Conservation (phyloP, 495 filamentous ascomycete species). For the Neurospora africana region DNA sequence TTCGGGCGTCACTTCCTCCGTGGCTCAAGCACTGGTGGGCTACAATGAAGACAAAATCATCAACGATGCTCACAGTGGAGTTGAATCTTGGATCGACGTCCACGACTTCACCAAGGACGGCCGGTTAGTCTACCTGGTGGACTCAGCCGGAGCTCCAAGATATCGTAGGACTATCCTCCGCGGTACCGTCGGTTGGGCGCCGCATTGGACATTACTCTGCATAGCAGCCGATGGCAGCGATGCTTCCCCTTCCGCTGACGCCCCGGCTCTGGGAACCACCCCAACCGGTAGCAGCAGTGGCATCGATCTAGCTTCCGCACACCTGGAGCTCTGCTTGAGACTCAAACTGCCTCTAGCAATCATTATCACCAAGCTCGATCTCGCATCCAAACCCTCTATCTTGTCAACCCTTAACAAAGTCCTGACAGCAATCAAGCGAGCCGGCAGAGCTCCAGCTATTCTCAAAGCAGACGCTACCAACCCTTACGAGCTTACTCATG, state of each 20-base stretch:
- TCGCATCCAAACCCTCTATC: conserved; percentile 63
- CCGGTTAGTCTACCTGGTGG: conserved; percentile 75
- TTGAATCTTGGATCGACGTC: conserved; percentile 90
- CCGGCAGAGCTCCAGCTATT: conserved; percentile 61
- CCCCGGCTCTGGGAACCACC: conserved; percentile 17
- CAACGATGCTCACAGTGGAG: conserved; percentile 78
- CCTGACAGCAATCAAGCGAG: conserved; percentile 65
- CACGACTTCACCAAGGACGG: conserved; percentile 63
- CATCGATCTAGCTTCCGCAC: conserved; percentile 61
- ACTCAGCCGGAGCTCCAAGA: conserved; percentile 81
- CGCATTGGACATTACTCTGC: conserved; percentile 85
- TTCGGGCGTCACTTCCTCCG: conserved; percentile 84
- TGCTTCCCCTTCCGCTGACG: conserved; percentile 22
- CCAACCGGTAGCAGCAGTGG: conserved; percentile 15
- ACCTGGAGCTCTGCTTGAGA: conserved; percentile 79
- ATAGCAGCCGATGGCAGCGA: conserved; percentile 70
- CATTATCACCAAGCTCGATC: conserved; percentile 81
- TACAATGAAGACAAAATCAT: conserved; percentile 61
- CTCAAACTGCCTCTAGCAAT: conserved; percentile 65
- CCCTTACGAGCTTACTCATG: conserved; percentile 21
- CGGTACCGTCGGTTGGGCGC: conserved; percentile 88
- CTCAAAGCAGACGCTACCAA: conserved; percentile 39
- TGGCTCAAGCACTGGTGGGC: conserved; percentile 85
- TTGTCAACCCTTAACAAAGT: conserved; percentile 58
- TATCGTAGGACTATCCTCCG: conserved; percentile 81